Conservation (phyloP, 1,284 basidiomycete genomes). For the Irpex sp. region DNA sequence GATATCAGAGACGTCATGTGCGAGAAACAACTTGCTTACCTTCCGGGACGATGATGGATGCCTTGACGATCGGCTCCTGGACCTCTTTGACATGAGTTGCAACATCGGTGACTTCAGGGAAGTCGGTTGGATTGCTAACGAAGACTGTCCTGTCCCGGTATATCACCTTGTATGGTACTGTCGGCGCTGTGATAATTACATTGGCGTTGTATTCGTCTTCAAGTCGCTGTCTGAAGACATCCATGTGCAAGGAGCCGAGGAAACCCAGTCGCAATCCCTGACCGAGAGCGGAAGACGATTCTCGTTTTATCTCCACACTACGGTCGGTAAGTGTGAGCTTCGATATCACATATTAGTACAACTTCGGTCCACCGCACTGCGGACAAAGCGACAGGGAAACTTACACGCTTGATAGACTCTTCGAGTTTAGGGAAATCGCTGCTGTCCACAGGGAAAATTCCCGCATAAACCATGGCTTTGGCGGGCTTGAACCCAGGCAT, state of each 20-base stretch:
- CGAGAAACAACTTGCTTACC: conserved; percentile 39
- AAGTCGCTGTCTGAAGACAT: conserved; percentile 92
- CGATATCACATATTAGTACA: conserved; percentile 13
- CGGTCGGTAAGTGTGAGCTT: conserved; percentile 86
- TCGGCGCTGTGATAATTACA: conserved; percentile 89
- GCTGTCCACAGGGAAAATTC: conserved; percentile 91
- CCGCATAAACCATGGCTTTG: conserved; percentile 97
- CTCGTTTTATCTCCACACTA: conserved; percentile 88
- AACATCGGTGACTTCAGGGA: conserved; percentile 78
- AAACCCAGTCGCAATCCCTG: conserved; percentile 96
- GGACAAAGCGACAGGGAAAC: conserved; percentile 20
- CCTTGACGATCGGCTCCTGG: conserved; percentile 87
- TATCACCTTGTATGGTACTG: conserved; percentile 87
- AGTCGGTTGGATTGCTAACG: conserved; percentile 90
- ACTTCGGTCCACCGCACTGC: background rate
- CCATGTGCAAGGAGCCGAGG: conserved; percentile 95
- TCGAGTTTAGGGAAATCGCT: conserved; percentile 93
- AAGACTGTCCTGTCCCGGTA: conserved; percentile 63
- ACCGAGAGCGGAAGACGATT: conserved; percentile 91
- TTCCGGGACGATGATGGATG: conserved; percentile 91
- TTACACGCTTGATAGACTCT: conserved; percentile 89
- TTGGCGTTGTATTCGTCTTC: conserved; percentile 96
- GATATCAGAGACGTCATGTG: background rate
- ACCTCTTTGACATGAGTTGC: conserved; percentile 62
- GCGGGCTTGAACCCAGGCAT: conserved; percentile 92